Evolutionary conservation across 2,329 filamentous ascomycete genomes (phyloP).

Genomic region (Arthrinium phaeospermum): DNA sequence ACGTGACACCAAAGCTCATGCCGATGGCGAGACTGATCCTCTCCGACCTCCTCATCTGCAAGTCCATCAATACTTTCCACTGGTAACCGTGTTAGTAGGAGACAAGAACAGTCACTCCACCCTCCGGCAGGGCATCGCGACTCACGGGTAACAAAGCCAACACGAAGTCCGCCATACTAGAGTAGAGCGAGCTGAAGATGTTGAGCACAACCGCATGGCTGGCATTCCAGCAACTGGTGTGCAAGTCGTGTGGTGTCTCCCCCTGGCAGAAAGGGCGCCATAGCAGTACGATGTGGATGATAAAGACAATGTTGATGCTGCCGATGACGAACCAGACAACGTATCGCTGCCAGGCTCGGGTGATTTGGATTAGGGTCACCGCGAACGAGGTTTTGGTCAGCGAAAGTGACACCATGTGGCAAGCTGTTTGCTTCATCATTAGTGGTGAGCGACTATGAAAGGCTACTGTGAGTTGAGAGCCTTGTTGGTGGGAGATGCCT

Average conservation of each 20-base stretch:
- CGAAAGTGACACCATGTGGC: constrained; percentile 24
- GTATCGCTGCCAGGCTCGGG: constrained; percentile 11
- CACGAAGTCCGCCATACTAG: background rate
- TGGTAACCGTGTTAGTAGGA: background rate
- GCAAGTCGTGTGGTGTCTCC: background rate
- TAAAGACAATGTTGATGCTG: constrained; percentile 22
- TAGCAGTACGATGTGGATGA: background rate
- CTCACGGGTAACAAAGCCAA: background rate
- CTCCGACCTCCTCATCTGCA: background rate
- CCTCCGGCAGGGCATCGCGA: no score
- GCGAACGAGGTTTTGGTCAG: constrained; percentile 34
- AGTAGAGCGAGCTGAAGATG: background rate
- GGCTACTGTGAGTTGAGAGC: no score
- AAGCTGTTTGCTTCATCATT: no score
- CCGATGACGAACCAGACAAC: constrained; percentile 27
- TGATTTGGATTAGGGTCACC: constrained; percentile 26
- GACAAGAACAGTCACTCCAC: no score
- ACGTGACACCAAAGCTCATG: constrained; percentile 3
- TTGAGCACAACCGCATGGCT: background rate
- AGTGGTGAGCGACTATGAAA: no score
- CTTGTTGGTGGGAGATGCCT: no score
- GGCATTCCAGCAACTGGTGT: background rate
- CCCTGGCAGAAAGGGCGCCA: background rate
- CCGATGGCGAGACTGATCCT: background rate
- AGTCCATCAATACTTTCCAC: background rate